Base-by-base conservation (phyloP, 257 asterid genomes). In the Solanum chiquidenum region DNA sequence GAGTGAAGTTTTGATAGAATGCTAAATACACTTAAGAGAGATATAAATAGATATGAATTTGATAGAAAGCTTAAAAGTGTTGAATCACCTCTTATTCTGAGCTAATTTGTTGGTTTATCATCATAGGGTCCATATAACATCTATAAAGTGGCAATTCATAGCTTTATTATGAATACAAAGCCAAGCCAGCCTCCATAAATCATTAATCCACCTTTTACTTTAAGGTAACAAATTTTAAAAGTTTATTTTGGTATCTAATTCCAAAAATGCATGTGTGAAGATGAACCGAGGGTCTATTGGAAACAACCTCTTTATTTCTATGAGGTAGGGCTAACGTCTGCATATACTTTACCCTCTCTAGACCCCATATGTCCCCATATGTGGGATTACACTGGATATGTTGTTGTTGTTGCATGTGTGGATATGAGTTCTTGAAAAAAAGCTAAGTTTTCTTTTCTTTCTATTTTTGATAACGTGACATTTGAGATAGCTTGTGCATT, bases 71-170 rank as follows among this genome's bases (percentile, higher is more conserved):
- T 85, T 18, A 27, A 31, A 82, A 34, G 87, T 85, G 68, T 64
- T 73, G 49, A 68, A 33, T 72, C 49, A 72, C 83, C 12, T 86
- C 66, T 86, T 44, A 69, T 86, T 86, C 52, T 49, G 83, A 29
- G 52, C 66, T 85, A 25, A 60, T 40, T 42, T 79, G 86, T 10
- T 29, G 89, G 38, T 49, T 74, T 64, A 37, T 60, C 90, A 74
- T 89, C 89, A 82, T 72, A 91, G 90, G 95, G 95, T 89, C 94
- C 95, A 90, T 89, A 27, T 34, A 88, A 88, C 89, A 90, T 93
- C 91, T 87, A 86, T 89, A 93, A 94, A 94, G 94, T 89, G 89
- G 89, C 86, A 49, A 49, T 82, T 49, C 69, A 85, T 68, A 68
- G 68, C 76, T 21, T 68, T 69, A 85, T 66, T 29, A 64, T 20